Evolutionary conservation across 371 early-diverging fungal genomes (phyloP).

Genomic region (Apophysomyces ossiformis): DNA sequence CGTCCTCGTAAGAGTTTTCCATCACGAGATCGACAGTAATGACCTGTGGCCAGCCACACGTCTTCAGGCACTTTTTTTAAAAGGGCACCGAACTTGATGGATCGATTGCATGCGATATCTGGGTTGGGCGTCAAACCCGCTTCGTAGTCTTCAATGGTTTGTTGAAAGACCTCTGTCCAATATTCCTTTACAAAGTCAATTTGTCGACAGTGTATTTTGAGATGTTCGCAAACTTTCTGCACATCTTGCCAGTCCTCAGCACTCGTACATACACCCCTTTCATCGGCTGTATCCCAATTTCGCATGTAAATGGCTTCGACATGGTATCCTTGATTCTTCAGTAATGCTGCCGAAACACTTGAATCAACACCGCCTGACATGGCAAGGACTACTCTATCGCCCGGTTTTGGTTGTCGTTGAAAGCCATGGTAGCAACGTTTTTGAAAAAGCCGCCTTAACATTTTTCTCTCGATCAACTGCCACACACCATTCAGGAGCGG

Average conservation of each 20-base stretch:
- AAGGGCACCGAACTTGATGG: slow-evolving; percentile 92
- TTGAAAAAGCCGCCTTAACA: not conserved
- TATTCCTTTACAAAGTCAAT: slow-evolving; percentile 89
- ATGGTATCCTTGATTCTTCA: slow-evolving; percentile 65
- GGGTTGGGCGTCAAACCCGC: slow-evolving; percentile 91
- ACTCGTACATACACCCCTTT: slow-evolving; percentile 80
- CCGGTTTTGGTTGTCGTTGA: slow-evolving; percentile 4
- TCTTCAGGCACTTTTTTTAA: slow-evolving; percentile 54
- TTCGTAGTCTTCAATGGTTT: slow-evolving; percentile 73
- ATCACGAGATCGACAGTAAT: slow-evolving; percentile 70
- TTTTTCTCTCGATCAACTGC: not conserved
- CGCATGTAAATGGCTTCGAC: slow-evolving; percentile 90
- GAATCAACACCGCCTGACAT: slow-evolving; percentile 96
- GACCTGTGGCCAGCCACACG: slow-evolving; percentile 84
- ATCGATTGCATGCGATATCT: slow-evolving; percentile 86
- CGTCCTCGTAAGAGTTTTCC: slow-evolving; percentile 51
- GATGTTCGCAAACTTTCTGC: slow-evolving; percentile 64
- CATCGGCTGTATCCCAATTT: slow-evolving; percentile 92
- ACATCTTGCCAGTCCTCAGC: slow-evolving; percentile 87
- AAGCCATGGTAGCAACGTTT: not conserved
- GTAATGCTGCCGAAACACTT: slow-evolving; percentile 79
- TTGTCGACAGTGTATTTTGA: slow-evolving; percentile 72
- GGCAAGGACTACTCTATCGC: slow-evolving; percentile 63
- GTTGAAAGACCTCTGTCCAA: slow-evolving; percentile 88
- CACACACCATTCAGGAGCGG: not conserved